Conservation (phyloP, 2,329 filamentous ascomycete species). For the Pseudocercospora macadamiae region DNA sequence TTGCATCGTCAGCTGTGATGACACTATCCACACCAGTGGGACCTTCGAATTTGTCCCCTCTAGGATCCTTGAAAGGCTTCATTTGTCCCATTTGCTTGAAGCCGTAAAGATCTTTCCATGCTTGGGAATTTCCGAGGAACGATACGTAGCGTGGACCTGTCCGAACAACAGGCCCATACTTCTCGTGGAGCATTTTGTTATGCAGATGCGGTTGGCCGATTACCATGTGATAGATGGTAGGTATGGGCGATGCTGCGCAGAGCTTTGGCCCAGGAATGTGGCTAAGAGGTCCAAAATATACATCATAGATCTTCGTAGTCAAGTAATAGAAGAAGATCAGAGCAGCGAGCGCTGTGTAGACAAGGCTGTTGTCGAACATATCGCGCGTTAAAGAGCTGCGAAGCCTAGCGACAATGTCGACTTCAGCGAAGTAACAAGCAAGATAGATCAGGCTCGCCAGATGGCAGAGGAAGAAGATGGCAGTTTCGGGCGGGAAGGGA, state of each 20-base stretch:
- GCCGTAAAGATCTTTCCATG: slow-evolving; percentile 33
- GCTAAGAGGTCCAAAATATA: slow-evolving; percentile 11
- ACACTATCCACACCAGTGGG: slow-evolving; percentile 9
- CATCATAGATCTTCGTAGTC: slow-evolving; percentile 4
- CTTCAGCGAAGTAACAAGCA: not conserved
- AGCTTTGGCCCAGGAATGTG: slow-evolving; percentile 12
- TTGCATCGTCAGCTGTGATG: slow-evolving; percentile 23
- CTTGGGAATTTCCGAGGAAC: slow-evolving; percentile 31
- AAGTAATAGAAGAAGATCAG: not conserved
- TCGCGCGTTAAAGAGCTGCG: not conserved
- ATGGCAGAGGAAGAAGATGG: not conserved
- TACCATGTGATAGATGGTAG: not conserved
- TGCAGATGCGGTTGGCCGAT: not conserved
- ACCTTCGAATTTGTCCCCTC: not conserved
- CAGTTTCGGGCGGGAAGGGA: not conserved
- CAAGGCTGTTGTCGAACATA: not conserved
- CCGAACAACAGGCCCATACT: slow-evolving; percentile 45
- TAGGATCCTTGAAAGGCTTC: slow-evolving; percentile 23
- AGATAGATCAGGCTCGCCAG: not conserved
- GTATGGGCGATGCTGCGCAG: not conserved
- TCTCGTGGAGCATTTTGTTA: slow-evolving; percentile 34
- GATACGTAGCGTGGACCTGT: slow-evolving; percentile 45
- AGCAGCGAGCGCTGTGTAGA: not conserved
- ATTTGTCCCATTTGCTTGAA: slow-evolving; percentile 17
- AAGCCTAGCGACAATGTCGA: not conserved